Conservation (phyloP, 495 filamentous ascomycete genomes). For the Durotheca rogersii region DNA sequence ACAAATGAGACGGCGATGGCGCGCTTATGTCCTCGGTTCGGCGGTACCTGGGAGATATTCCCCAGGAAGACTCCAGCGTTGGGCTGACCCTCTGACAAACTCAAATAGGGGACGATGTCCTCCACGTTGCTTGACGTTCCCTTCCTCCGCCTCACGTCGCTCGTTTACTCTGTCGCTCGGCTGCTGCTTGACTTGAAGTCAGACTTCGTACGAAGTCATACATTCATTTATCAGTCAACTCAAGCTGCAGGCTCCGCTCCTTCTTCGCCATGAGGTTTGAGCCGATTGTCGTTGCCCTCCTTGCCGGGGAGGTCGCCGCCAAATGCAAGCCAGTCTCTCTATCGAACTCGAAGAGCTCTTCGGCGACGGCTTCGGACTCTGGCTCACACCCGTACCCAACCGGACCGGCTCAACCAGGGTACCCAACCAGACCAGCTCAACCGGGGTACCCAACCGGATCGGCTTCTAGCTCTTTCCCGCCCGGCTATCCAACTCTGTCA, state of each 20-base stretch:
- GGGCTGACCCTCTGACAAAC: slow-evolving; percentile 2
- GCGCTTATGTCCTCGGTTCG: background rate
- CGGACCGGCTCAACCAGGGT: no score
- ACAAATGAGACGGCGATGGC: background rate
- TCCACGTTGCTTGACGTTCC: background rate
- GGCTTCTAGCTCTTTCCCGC: background rate
- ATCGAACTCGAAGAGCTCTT: no score
- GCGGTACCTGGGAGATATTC: background rate
- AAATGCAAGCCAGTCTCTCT: slow-evolving; percentile 17
- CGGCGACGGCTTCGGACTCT: no score
- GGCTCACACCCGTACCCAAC: no score
- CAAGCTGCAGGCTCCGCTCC: background rate
- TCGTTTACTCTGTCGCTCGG: slow-evolving; percentile 12
- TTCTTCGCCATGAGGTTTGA: slow-evolving; percentile 13
- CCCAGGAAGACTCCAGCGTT: background rate
- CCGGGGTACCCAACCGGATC: no score
- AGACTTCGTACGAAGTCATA: slow-evolving; percentile 7
- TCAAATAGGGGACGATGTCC: slow-evolving; percentile 5
- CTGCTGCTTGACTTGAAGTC: background rate
- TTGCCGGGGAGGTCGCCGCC: slow-evolving; percentile 13
- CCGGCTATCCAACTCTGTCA: slow-evolving; percentile 11
- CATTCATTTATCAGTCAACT: slow-evolving; percentile 8
- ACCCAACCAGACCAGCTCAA: no score
- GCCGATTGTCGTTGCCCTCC: slow-evolving; percentile 13
- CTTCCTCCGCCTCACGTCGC: slow-evolving; percentile 4